Evolutionary conservation across 2,329 filamentous ascomycete genomes (phyloP).

Genomic region (Thyridium curvatum): DNA sequence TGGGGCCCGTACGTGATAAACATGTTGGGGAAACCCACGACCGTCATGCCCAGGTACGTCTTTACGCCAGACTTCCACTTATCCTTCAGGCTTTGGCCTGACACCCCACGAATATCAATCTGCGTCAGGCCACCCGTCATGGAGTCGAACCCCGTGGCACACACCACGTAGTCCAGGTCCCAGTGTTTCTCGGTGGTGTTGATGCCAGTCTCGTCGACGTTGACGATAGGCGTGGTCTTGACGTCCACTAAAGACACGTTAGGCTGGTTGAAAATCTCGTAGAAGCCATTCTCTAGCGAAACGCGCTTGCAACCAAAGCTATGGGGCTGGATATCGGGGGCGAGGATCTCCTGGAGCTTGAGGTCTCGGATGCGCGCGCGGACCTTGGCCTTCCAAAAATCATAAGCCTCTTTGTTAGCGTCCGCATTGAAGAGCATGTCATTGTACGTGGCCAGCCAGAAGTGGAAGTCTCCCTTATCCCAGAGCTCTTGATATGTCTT

Average conservation of each 20-base stretch:
- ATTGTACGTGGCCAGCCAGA: constrained; percentile 10
- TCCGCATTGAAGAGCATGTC: constrained; percentile 34
- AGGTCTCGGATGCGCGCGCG: constrained; percentile 37
- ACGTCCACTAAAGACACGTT: constrained; percentile 38
- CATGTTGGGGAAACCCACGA: constrained; percentile 5
- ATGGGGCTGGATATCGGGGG: constrained; percentile 36
- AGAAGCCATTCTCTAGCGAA: constrained; percentile 39
- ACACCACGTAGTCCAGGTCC: constrained; percentile 26
- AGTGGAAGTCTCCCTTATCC: constrained; percentile 10
- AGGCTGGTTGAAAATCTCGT: constrained; percentile 37
- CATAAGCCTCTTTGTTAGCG: constrained; percentile 37
- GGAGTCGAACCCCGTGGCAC: constrained; percentile 23
- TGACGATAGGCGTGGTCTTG: constrained; percentile 30
- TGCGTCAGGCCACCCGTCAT: constrained; percentile 19
- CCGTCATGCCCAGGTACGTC: constrained; percentile 14
- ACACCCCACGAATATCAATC: constrained; percentile 17
- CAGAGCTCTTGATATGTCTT: constrained; percentile 35
- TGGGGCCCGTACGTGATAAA: constrained; percentile 4
- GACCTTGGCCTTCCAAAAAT: constrained; percentile 41
- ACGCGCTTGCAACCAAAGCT: constrained; percentile 38
- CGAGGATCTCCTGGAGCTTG: constrained; percentile 34
- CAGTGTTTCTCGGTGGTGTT: constrained; percentile 23
- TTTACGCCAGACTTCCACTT: constrained; percentile 19
- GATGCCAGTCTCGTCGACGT: constrained; percentile 30
- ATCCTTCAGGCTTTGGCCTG: constrained; percentile 18